A percentile compares a stretch with the other conserved stretches of the same genome.
Conservation (phyloP, 176 grass and related monocot species). For the Phoenix dactylifera region DNA sequence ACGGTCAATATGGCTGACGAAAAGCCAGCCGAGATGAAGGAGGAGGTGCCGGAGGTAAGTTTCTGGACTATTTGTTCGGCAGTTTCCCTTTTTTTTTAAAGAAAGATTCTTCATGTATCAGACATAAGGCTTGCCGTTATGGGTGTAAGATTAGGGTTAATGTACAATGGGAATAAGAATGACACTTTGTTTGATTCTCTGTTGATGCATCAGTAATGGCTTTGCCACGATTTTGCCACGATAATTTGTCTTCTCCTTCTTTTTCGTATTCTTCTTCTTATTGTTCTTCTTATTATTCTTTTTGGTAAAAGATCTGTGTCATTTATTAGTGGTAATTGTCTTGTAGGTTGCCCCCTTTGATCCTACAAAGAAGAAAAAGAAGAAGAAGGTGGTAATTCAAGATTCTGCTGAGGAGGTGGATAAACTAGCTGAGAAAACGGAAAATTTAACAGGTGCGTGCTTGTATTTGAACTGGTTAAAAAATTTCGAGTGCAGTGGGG, state of each 20-base stretch:
- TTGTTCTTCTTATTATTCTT: not conserved
- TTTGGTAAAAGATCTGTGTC: not conserved
- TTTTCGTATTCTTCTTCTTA: not conserved
- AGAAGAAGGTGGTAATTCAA: slow-evolving; percentile 91
- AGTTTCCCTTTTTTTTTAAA: not conserved
- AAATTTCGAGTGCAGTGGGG: not conserved
- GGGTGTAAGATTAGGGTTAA: too few species aligned
- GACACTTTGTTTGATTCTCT: too few species aligned
- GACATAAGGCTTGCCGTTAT: too few species aligned
- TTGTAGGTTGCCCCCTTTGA: slow-evolving; percentile 76
- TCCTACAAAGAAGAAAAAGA: slow-evolving; percentile 96
- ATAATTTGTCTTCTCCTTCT: too few species aligned
- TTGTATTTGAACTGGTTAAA: slow-evolving; percentile 4
- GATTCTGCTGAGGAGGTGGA: slow-evolving; percentile 70
- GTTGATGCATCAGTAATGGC: too few species aligned
- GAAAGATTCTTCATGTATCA: not conserved
- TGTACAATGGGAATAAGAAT: too few species aligned
- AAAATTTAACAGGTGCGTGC: slow-evolving; percentile 28
- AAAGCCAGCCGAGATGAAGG: slow-evolving; percentile 33
- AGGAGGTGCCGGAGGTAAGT: slow-evolving; percentile 36
- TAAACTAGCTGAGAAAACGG: slow-evolving; percentile 64
- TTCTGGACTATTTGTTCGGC: not conserved
- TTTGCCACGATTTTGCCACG: too few species aligned
- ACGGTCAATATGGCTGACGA: slow-evolving; percentile 30
- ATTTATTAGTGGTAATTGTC: not conserved